These are phyloP conservation scores for Mycena galopus DNA, from an alignment of 768 basidiomycete genomes.

Conservation along the genomic window DNA sequence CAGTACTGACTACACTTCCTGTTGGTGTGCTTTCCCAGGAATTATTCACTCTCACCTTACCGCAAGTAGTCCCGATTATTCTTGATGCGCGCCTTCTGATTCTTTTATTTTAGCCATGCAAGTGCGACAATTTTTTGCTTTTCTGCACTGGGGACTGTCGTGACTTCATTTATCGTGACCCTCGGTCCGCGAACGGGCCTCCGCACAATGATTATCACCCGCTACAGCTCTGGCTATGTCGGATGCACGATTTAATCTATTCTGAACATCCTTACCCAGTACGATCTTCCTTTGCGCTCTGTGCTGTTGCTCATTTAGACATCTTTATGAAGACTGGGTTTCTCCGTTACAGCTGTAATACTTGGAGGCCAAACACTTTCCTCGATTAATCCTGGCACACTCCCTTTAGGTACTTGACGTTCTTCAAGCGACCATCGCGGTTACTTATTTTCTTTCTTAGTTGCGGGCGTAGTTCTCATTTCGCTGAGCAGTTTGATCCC, in stretches of 20 bases:
- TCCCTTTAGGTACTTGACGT: too few relatives aligned
- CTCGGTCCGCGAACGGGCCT: constrained; percentile 67
- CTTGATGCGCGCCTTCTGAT: not conserved
- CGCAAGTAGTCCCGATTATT: constrained; percentile 43
- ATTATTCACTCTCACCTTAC: constrained; percentile 62
- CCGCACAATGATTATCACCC: constrained; percentile 66
- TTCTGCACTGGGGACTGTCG: constrained; percentile 39
- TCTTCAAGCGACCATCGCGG: too few relatives aligned
- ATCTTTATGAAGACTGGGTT: constrained; percentile 53
- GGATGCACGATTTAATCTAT: constrained; percentile 64
- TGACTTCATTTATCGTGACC: constrained; percentile 65
- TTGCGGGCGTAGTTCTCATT: constrained; percentile 63
- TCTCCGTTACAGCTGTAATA: constrained; percentile 62
- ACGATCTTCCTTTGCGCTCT: constrained; percentile 5
- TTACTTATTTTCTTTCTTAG: too few relatives aligned
- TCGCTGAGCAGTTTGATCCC: constrained; percentile 56
- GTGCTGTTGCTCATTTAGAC: not conserved
- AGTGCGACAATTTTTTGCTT: constrained; percentile 62
- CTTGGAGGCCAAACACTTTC: constrained; percentile 66
- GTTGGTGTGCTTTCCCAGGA: constrained; percentile 64
- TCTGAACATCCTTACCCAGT: constrained; percentile 67
- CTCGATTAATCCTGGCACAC: constrained; percentile 57
- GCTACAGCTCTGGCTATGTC: constrained; percentile 63
- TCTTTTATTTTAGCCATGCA: constrained; percentile 50
- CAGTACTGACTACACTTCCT: constrained; percentile 61